phyloP scores from a whole-genome alignment of 805 yeast genomes.

The Wickerhamiella galacta region DNA sequence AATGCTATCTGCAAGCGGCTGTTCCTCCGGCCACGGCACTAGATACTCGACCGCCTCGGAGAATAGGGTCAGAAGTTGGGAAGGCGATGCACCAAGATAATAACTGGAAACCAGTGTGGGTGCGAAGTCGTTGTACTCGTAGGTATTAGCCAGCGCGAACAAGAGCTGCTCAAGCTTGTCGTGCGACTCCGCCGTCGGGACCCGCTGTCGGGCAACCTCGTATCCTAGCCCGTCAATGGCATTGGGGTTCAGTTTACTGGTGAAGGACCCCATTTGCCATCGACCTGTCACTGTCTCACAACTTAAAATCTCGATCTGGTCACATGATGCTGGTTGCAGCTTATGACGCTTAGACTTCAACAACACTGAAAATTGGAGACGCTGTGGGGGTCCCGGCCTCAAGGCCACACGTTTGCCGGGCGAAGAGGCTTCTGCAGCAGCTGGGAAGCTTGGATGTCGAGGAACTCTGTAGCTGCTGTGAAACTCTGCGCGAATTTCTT shows the following conservation, averaged over 20 bases:
- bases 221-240: conserved; percentile 13
- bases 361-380: no score
- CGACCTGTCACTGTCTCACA: no score
- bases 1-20: conserved; percentile 23
- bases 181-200: conserved; percentile 9
- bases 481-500: not conserved
- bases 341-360: no score
- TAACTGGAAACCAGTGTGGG: conserved; percentile 21
- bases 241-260: not conserved
- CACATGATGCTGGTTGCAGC: no score
- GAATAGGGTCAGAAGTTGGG: conserved; percentile 17
- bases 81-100: conserved; percentile 23
- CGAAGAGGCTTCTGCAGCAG: not conserved
- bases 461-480: not conserved
- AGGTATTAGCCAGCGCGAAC: conserved; percentile 19
- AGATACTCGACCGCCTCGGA: conserved; percentile 16
- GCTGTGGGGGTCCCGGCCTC: no score
- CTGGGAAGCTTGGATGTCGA: not conserved
- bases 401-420: no score
- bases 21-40: conserved; percentile 24
- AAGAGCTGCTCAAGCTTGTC: conserved; percentile 18
- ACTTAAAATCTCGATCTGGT: no score
- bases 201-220: conserved; percentile 3
- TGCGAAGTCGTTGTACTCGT: conserved; percentile 15
- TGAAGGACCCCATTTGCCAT: conserved; percentile 2